Evolutionary conservation across 1,284 basidiomycete genomes (phyloP).

Genomic region (Pseudomicrostroma phylloplanum): DNA sequence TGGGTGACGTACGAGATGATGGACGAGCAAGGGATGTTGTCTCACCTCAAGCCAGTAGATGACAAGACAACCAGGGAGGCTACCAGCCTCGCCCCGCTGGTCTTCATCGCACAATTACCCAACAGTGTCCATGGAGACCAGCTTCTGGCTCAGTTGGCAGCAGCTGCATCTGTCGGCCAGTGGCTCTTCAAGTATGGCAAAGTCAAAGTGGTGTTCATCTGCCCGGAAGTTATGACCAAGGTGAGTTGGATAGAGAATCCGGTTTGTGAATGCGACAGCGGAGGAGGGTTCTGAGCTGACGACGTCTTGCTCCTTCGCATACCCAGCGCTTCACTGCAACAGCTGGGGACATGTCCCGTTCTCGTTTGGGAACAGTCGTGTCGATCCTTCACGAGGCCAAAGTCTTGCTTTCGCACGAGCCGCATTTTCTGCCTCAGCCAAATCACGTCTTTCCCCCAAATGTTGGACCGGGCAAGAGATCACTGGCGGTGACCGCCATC

Average conservation of each 20-base stretch:
- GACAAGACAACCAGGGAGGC: background rate
- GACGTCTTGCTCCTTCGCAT: background rate
- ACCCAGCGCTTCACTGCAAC: constrained; percentile 24
- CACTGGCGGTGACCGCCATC: background rate
- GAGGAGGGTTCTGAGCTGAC: background rate
- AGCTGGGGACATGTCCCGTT: constrained; percentile 24
- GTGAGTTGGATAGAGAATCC: constrained; percentile 9
- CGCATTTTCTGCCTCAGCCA: constrained; percentile 26
- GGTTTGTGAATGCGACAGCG: background rate
- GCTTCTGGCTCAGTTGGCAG: constrained; percentile 42
- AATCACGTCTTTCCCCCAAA: constrained; percentile 36
- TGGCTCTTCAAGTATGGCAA: constrained; percentile 45
- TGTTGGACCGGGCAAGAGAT: background rate
- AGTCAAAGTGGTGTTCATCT: constrained; percentile 34
- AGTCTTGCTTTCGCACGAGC: constrained; percentile 12
- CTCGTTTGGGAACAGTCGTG: constrained; percentile 33
- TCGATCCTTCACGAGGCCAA: constrained; percentile 27
- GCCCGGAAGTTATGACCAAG: constrained; percentile 35
- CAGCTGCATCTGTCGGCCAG: constrained; percentile 30
- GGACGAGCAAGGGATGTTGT: constrained; percentile 1
- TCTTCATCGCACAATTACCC: constrained; percentile 45
- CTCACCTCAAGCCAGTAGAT: background rate
- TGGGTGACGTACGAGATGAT: background rate
- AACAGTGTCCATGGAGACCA: constrained; percentile 48
- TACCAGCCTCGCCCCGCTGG: constrained; percentile 17